Conservation (phyloP, 495 filamentous ascomycete species). For the Melanomma pulvis-pyrius region DNA sequence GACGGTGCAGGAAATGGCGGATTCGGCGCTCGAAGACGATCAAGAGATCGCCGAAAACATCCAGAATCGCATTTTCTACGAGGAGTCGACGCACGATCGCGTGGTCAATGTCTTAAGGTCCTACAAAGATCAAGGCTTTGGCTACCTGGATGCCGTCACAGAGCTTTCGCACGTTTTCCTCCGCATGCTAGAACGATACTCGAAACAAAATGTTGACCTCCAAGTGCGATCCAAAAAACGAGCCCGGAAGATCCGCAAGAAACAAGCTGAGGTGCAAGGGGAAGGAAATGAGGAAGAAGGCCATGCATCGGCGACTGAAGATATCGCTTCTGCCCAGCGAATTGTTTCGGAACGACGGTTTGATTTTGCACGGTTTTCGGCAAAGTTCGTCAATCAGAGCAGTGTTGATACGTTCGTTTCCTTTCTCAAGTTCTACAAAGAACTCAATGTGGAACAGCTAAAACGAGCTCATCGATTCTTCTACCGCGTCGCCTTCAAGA, state of each 20-base stretch:
- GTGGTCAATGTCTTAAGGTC: constrained; percentile 74
- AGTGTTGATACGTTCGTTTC: constrained; percentile 87
- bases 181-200: constrained; percentile 88
- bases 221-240: constrained; percentile 81
- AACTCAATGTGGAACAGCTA: constrained; percentile 77
- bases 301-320: constrained; percentile 65
- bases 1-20: constrained; percentile 91
- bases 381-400: constrained; percentile 78
- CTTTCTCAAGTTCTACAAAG: constrained; percentile 78
- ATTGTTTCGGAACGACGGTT: constrained; percentile 84
- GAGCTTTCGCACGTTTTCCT: constrained; percentile 91
- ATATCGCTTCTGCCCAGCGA: constrained; percentile 66
- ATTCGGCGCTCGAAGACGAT: constrained; percentile 83
- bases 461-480: constrained; percentile 96
- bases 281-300: constrained; percentile 40
- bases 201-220: constrained; percentile 90
- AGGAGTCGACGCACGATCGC: constrained; percentile 89
- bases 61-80: constrained; percentile 94
- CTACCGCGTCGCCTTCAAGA: constrained; percentile 92
- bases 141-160: constrained; percentile 88
- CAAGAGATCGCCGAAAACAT: constrained; percentile 99
- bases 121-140: constrained; percentile 92
- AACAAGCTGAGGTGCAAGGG: constrained; percentile 42
- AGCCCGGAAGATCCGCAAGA: constrained; percentile 69
- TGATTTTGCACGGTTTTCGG: constrained; percentile 82